Percentiles rank a stretch among this genome's conserved stretches.
Conservation (phyloP, 164 flowering plant genomes). For the Aristolochia contorta region DNA sequence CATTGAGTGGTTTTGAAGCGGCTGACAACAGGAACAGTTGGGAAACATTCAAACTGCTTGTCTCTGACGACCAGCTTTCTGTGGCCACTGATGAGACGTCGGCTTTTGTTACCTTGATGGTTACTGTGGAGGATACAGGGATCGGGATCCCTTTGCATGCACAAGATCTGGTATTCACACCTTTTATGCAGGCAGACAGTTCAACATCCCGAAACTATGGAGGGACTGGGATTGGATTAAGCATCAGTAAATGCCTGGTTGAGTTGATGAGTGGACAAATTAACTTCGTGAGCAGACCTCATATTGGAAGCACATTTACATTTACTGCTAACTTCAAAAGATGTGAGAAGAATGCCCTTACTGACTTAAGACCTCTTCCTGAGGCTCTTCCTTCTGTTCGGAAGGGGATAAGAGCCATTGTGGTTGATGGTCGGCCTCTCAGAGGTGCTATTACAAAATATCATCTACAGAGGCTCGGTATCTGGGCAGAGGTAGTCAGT, state of each 20-base stretch:
- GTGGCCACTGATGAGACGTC: constrained; percentile 17
- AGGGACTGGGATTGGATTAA: constrained; percentile 91
- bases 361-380: constrained; percentile 26
- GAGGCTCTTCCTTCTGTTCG: constrained; percentile 45
- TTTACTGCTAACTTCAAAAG: constrained; percentile 55
- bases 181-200: constrained; percentile 96
- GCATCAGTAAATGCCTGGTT: constrained; percentile 85
- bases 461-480: constrained; percentile 77
- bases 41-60: constrained; percentile 45
- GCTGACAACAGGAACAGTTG: constrained; percentile 63
- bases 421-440: constrained; percentile 70
- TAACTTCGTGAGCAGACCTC: constrained; percentile 64
- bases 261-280: constrained; percentile 90
- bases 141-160: constrained; percentile 71
- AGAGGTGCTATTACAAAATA: constrained; percentile 85
- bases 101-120: constrained; percentile 45
- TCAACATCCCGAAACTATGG: constrained; percentile 87
- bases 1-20: constrained; percentile 75
- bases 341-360: constrained; percentile 27
- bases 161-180: constrained; percentile 72
- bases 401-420: constrained; percentile 63
- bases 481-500: constrained; percentile 41
- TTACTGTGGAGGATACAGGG: constrained; percentile 88
- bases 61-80: constrained; percentile 22
- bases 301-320: constrained; percentile 82